Conservation (phyloP, 2,329 filamentous ascomycete species). For the Teratosphaeria zuluensis region DNA sequence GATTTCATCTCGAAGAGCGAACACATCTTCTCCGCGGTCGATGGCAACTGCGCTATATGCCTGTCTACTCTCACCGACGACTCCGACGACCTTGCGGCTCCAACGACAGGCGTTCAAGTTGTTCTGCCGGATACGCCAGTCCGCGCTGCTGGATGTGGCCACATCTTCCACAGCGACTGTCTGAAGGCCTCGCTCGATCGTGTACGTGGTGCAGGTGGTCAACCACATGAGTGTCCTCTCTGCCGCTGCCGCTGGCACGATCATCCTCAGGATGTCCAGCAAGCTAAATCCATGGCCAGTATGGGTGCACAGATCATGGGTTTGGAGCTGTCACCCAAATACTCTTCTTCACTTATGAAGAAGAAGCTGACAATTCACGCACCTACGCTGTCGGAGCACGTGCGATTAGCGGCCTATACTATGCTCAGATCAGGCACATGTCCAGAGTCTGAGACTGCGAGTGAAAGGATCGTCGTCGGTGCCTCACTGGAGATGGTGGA, state of each 20-base stretch:
- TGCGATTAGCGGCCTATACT: too few relatives aligned
- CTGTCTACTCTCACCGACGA: neutral
- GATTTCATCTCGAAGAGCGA: neutral
- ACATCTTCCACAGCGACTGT: neutral
- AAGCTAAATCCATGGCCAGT: neutral
- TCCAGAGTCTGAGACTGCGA: too few relatives aligned
- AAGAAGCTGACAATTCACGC: too few relatives aligned
- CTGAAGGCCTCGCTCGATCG: neutral
- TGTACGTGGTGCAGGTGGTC: neutral
- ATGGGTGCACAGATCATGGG: neutral
- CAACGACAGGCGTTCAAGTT: neutral
- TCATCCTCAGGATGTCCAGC: neutral
- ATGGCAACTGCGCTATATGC: neutral
- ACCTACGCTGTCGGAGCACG: too few relatives aligned
- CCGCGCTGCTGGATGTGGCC: neutral
- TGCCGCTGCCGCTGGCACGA: neutral
- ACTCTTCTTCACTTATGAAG: too few relatives aligned
- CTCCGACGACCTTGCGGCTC: too few relatives aligned
- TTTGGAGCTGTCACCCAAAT: neutral
- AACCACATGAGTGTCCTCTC: neutral
- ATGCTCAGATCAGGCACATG: too few relatives aligned
- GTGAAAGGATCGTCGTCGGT: too few relatives aligned
- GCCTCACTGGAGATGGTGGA: too few relatives aligned
- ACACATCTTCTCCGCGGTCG: neutral
- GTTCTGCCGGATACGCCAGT: neutral